phyloP scores from a whole-genome alignment of 2,329 filamentous ascomycete genomes.

The Colletotrichum sidae region DNA sequence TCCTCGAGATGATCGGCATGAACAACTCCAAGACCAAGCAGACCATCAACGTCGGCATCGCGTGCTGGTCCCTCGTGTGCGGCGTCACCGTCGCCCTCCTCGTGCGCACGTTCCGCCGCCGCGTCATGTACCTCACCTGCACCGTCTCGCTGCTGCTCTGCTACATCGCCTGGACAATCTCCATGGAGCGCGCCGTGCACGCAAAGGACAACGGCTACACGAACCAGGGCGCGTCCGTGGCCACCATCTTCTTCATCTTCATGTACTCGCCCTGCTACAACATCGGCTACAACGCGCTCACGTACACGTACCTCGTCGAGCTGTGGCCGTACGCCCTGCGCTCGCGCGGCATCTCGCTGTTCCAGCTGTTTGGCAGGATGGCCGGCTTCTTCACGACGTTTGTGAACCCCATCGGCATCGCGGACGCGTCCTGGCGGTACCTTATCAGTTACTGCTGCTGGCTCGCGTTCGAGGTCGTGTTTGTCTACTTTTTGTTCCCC shows the following conservation, averaged over 20 bases:
- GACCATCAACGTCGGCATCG: conserved; percentile 59
- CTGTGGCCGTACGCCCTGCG: conserved; percentile 69
- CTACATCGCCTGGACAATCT: conserved; percentile 67
- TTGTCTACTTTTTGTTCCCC: conserved; percentile 83
- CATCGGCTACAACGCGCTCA: conserved; percentile 70
- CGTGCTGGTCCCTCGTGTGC: conserved; percentile 60
- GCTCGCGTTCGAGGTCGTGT: conserved; percentile 42
- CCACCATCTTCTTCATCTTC: conserved; percentile 67
- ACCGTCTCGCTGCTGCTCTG: conserved; percentile 53
- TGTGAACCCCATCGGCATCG: conserved; percentile 39
- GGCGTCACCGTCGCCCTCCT: conserved; percentile 55
- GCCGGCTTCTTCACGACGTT: conserved; percentile 39
- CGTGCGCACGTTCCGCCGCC: conserved; percentile 55
- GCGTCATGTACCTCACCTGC: conserved; percentile 61
- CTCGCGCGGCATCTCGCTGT: conserved; percentile 63
- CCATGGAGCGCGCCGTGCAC: conserved; percentile 50
- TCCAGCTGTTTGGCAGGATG: conserved; percentile 42
- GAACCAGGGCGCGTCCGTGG: conserved; percentile 49
- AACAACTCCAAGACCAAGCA: conserved; percentile 53
- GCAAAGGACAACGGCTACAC: conserved; percentile 43
- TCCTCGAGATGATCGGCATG: conserved; percentile 59
- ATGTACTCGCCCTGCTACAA: conserved; percentile 67
- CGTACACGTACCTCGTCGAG: conserved; percentile 71
- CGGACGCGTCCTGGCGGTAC: conserved; percentile 33
- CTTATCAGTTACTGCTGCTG: conserved; percentile 41